Evolutionary conservation across 2,329 filamentous ascomycete species (phyloP), one percentile per base, ranked within the genome.

Genomic region (Pyrenophora seminiperda): DNA sequence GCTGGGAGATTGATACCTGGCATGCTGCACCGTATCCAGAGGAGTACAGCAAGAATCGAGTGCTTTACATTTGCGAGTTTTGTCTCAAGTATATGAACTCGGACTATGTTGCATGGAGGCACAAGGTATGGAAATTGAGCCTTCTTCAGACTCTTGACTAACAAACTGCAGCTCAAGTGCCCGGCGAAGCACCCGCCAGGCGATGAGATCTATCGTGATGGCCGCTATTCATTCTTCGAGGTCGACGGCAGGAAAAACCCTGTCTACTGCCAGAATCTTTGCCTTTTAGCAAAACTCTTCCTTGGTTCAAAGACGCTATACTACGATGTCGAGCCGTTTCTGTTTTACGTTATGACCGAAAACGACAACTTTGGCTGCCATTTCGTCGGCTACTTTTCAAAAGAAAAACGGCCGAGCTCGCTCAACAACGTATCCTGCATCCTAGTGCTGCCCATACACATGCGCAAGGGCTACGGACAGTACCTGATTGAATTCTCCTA

Each of bases 51-150:
- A 86, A 93, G 58, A 97, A 99, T 70, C 87, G 90, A 22, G 89
- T 96, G 30, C 82, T 99, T n/a, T 97, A 96, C 75, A 97, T 99
- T 57, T 99, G 94, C 80, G 95, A 99, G 73, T 99, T 97, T 73
- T 99, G 94, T 71, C 80, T 99, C 53, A 99, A 97, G 75, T 99
- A 99, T 77, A 97, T 99, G 91, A 96, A 95, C 73, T 97, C 94
- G 14, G 93, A 97, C 71, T 97, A 96, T 66, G 94, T 99, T 20
- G 93, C 94, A 11, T 97, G 93, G 91, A 85, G 94, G 44, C 94
- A 99, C 75, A 97, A 97, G 77, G 75, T 75, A 66, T 49, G 62
- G 34, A 20, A 9, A n/a, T 7, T 18, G 14, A 7, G 2, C 5
- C 15, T 7, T 3, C 19, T 34, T 29, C 13, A n/a, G 13, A 27